A percentile compares a stretch with the other conserved stretches of the same genome.
Conservation (phyloP, 495 filamentous ascomycete genomes). For the Aspergillus cristatus region DNA sequence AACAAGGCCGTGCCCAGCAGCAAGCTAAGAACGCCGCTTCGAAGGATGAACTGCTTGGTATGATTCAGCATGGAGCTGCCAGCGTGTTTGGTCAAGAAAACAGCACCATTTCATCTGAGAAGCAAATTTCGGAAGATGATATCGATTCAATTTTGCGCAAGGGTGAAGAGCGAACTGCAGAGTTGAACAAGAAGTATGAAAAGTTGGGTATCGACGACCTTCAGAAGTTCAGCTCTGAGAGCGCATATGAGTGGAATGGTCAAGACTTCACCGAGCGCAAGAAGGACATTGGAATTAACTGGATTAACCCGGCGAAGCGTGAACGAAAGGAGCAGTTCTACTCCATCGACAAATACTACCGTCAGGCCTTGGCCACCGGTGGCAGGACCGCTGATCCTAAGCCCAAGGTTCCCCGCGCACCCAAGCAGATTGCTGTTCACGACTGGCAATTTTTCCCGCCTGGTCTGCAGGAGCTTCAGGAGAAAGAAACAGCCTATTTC, state of each 20-base stretch:
- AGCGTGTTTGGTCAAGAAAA: conserved; percentile 72
- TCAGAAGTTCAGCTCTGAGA: conserved; percentile 95
- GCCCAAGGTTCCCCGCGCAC: conserved; percentile 89
- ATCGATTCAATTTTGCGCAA: conserved; percentile 80
- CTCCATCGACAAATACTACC: conserved; percentile 98
- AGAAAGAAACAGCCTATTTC: conserved; percentile 90
- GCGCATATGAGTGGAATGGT: conserved; percentile 97
- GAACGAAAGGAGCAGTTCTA: conserved; percentile 98
- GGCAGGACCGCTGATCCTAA: conserved; percentile 80
- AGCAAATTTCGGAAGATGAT: conserved; percentile 70
- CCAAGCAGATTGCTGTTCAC: conserved; percentile 84
- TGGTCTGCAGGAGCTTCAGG: conserved; percentile 76
- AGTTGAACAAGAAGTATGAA: conserved; percentile 87
- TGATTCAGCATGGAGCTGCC: conserved; percentile 99
- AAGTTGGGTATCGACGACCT: conserved; percentile 97
- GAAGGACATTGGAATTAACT: conserved; percentile 89
- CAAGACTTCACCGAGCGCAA: conserved; percentile 83
- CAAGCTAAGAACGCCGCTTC: conserved; percentile 78
- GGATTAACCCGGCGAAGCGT: conserved; percentile 98
- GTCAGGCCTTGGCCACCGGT: conserved; percentile 77
- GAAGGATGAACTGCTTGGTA: conserved; percentile 90
- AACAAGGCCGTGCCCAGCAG: conserved; percentile 93
- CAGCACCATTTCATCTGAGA: conserved; percentile 43
- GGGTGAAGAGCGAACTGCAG: conserved; percentile 80
- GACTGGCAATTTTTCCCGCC: conserved; percentile 97